phyloP scores from a whole-genome alignment of 2,329 filamentous ascomycete genomes.

The Blastomyces parvus region DNA sequence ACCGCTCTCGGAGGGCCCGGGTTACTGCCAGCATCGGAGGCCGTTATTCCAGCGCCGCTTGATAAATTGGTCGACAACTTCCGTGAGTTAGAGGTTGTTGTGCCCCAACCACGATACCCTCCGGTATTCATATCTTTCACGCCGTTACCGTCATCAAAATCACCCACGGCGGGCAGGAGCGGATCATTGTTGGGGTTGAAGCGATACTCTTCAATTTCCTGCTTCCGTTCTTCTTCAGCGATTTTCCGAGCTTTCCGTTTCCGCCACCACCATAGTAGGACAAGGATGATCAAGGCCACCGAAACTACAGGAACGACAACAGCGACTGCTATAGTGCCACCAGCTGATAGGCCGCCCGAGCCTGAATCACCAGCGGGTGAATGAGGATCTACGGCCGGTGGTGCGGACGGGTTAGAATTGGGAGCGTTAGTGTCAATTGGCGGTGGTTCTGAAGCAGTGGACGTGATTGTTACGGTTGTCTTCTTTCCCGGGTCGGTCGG shows the following conservation, averaged over 20 bases:
- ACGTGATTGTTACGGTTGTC: constrained; percentile 22
- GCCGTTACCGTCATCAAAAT: constrained; percentile 50
- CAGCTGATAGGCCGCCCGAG: constrained; percentile 32
- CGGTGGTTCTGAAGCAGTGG: constrained; percentile 18
- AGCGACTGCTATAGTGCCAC: constrained; percentile 76
- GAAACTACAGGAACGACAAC: constrained; percentile 89
- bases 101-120: constrained; percentile 93
- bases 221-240: constrained; percentile 77
- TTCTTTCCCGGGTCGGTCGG: constrained; percentile 6
- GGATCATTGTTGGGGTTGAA: constrained; percentile 98
- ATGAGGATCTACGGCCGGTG: constrained; percentile 22
- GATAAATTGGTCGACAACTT: constrained; percentile 87
- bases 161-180: constrained; percentile 53
- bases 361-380: constrained; percentile 20
- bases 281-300: constrained; percentile 69
- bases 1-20: constrained; percentile 43
- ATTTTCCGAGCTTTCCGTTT: constrained; percentile 77
- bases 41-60: constrained; percentile 51
- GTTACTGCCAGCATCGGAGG: constrained; percentile 61
- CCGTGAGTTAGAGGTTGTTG: constrained; percentile 63
- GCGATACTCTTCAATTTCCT: constrained; percentile 94
- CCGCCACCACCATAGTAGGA: constrained; percentile 75
- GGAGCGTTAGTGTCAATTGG: constrained; percentile 17
- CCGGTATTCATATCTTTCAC: constrained; percentile 67
- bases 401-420: constrained; percentile 18